Evolutionary conservation across 176 grass and related monocot species (phyloP).

Genomic region (Musa acuminata): DNA sequence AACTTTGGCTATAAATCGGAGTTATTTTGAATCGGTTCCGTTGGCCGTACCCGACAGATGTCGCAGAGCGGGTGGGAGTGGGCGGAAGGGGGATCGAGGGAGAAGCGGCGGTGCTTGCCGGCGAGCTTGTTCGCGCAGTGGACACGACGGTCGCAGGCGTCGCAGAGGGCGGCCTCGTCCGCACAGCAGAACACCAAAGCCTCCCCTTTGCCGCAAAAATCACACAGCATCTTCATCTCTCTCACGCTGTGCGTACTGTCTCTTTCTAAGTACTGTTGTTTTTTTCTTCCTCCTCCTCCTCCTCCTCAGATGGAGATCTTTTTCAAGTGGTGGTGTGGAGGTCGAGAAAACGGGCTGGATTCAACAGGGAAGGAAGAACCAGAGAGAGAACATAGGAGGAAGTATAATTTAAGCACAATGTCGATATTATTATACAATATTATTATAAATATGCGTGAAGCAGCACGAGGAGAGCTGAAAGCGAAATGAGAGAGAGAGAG

Average conservation of each 20-base stretch:
- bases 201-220: slow-evolving; percentile 52
- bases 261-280: too few species aligned
- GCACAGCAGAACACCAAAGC: slow-evolving; percentile 79
- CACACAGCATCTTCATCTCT: slow-evolving; percentile 71
- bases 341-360: too few species aligned
- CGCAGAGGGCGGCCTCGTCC: slow-evolving; percentile 85
- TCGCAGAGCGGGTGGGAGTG: slow-evolving; percentile 50
- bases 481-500: too few species aligned
- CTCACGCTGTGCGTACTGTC: background rate
- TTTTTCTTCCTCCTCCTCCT: too few species aligned
- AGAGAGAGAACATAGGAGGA: too few species aligned
- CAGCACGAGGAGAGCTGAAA: too few species aligned
- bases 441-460: too few species aligned
- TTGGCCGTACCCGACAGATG: slow-evolving; percentile 49
- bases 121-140: slow-evolving; percentile 79
- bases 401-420: too few species aligned
- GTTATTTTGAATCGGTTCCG: background rate
- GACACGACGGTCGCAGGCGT: slow-evolving; percentile 56
- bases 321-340: too few species aligned
- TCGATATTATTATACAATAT: too few species aligned
- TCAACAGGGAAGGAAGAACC: too few species aligned
- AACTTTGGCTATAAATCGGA: background rate
- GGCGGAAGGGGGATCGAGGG: slow-evolving; percentile 26
- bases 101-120: slow-evolving; percentile 71
- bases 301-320: too few species aligned